Base-by-base conservation (phyloP, 331 rosid genomes). In the Spiraea crenata region DNA sequence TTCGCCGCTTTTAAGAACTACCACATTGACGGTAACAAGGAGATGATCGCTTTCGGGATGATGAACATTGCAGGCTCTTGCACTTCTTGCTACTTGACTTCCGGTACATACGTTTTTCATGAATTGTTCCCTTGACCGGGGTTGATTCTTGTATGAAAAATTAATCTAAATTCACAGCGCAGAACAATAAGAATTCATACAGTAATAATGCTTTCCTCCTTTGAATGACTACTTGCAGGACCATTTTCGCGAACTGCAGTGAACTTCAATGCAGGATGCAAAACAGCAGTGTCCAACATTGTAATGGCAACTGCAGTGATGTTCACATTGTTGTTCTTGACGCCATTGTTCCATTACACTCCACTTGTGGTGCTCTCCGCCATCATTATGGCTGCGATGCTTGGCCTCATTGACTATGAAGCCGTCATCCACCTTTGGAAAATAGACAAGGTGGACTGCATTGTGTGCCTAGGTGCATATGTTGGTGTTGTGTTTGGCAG, bases 31-130 rank as follows among this genome's bases (percentile, higher is more conserved):
- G 88, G 88, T 20, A 84, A 84, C 77, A 84, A 80, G 66, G 87
- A 83, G 69, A 83, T 83, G 87, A 74, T 80, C 46, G 87, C 87
- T 66, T 83, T 83, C 64, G 87, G 87, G 25, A 61, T 77, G 76
- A 83, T 83, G 87, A 83, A 83, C 74, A 74, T 83, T 42, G 80
- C 72, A 16, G 87, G 87, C 72, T 83, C 87, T 46, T 83, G 80
- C 52, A 67, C 82, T 74, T 83, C 87, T 67, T 83, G 87, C 82
- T 77, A 80, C 81, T 72, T 83, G 48, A 80, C 87, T 7, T 73
- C 81, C 9, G 88, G 88, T 84, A 72, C 10, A 57, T 20, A 44
- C 64, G 31, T 6, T 57, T 25, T 57, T 12, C 61, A 45, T 11
- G 49, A 11, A 11, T 9, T 45, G 3, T 45, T 45, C 15, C 12